These are phyloP conservation scores for Lactarius sanguifluus DNA, from an alignment of 768 basidiomycete genomes.

Conservation along the genomic window DNA sequence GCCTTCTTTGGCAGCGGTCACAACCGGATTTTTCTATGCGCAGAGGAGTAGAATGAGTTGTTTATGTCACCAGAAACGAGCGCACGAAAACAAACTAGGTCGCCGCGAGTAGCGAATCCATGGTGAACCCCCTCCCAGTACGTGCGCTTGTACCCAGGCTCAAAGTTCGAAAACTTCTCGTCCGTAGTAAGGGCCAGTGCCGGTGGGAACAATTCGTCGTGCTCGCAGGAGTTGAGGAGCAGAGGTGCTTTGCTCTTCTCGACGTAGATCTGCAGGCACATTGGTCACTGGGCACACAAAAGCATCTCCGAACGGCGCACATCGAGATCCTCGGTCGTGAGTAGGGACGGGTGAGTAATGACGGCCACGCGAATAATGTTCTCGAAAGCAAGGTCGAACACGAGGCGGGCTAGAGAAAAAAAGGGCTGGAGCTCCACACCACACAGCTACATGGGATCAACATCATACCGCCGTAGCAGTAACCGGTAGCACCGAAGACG, in stretches of 20 bases:
- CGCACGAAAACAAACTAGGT: slow-evolving; percentile 29
- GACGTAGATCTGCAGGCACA: slow-evolving; percentile 36
- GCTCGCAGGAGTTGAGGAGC: slow-evolving; percentile 44
- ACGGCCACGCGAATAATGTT: slow-evolving; percentile 41
- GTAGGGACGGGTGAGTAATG: slow-evolving; percentile 49
- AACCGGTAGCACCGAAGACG: slow-evolving; percentile 35
- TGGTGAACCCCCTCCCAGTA: slow-evolving; percentile 43
- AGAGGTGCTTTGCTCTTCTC: slow-evolving; percentile 40
- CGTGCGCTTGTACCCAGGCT: slow-evolving; percentile 40
- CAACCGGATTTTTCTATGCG: slow-evolving; percentile 32
- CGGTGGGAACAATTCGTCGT: slow-evolving; percentile 37
- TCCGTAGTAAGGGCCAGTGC: slow-evolving; percentile 39
- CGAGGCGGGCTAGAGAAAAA: slow-evolving; percentile 17
- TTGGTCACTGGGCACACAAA: background rate
- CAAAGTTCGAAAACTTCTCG: slow-evolving; percentile 41
- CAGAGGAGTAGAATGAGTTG: slow-evolving; percentile 18
- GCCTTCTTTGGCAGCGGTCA: slow-evolving; percentile 43
- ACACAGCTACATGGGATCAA: background rate
- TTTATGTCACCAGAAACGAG: slow-evolving; percentile 4
- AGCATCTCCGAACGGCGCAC: slow-evolving; percentile 26
- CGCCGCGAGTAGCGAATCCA: slow-evolving; percentile 47
- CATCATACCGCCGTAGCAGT: slow-evolving; percentile 33
- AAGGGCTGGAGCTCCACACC: background rate
- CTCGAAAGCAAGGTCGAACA: slow-evolving; percentile 44
- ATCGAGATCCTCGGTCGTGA: slow-evolving; percentile 43